Evolutionary conservation across 1,284 basidiomycete species (phyloP), one percentile per base, ranked within the genome.

Genomic region (Volvariella surrecta): DNA sequence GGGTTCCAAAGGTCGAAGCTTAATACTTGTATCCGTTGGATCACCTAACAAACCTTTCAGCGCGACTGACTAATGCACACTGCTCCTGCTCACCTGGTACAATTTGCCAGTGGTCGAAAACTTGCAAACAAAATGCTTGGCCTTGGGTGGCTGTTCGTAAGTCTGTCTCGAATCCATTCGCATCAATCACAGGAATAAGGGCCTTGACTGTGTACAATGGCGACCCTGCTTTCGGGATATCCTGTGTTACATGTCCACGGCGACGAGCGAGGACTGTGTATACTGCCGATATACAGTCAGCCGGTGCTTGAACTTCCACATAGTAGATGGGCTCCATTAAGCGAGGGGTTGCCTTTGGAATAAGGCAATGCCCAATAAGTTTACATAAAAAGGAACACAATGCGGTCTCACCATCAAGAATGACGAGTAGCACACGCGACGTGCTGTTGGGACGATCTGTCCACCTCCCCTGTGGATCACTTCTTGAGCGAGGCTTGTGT

Each of bases 161-260:
- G 68, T 99, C 96, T 4, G 94, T 97, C 70, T 99, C 96, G 63
- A 99, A 99, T 0, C 96, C 96, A 58, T 97, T 98, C 28, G 96
- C 90, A 58, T 99, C 96, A 51, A 99, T 92, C 32, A 97, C 96
- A 4, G 96, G 96, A 47, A 99, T 93, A 45, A 95, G 79, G 1
- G 96, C 96, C 63, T 97, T 94, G 50, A 99, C 90, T 0, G 95
- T 99, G 67, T 94, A 97, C 45, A 99, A 64, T 18, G 96, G 95
- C 15, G 93, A 96, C 42, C 96, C 96, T 2, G 94, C 91, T 62
- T 99, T 98, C 38, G 96, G 94, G 15, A 90, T 83, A 59, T 99
- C 96, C 59, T 95, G 89, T 1, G 93, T 97, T 51, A 99, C 96
- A 63, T 99, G 96, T 7, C 96, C 96, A 62, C 96, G 80, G 44